A percentile compares a stretch with the other conserved stretches of the same genome.
Conservation (phyloP, 2,329 filamentous ascomycete species). For the Sodiomyces alkalinus region DNA sequence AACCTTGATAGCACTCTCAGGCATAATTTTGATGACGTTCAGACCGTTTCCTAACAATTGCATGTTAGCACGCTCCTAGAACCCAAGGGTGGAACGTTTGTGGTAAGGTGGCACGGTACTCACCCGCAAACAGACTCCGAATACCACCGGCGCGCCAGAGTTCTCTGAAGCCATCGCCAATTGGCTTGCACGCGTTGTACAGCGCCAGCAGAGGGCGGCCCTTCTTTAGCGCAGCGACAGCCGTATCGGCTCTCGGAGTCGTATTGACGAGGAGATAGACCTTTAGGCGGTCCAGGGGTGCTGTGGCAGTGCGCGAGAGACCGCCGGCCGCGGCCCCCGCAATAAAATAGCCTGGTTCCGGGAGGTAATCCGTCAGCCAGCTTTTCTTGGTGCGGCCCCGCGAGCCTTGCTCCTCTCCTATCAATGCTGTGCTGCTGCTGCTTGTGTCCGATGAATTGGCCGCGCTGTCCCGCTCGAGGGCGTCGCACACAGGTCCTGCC, state of each 20-base stretch:
- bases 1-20: slow-evolving; percentile 86
- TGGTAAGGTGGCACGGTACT: slow-evolving; percentile 14
- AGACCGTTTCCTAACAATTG: slow-evolving; percentile 64
- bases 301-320: slow-evolving; percentile 87
- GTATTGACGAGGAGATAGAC: slow-evolving; percentile 95
- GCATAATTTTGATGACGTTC: slow-evolving; percentile 97
- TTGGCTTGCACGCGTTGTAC: slow-evolving; percentile 50
- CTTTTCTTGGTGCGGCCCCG: slow-evolving; percentile 24
- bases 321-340: slow-evolving; percentile 90
- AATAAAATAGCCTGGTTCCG: slow-evolving; percentile 92
- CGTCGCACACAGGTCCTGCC: too few species aligned
- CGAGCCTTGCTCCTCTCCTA: slow-evolving; percentile 4
- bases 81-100: neutral
- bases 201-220: slow-evolving; percentile 51
- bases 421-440: neutral
- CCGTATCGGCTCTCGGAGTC: slow-evolving; percentile 39
- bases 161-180: slow-evolving; percentile 58
- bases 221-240: slow-evolving; percentile 51
- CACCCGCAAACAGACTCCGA: slow-evolving; percentile 84
- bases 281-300: slow-evolving; percentile 90
- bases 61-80: neutral
- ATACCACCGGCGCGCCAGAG: slow-evolving; percentile 78
- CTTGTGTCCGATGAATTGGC: too few species aligned
- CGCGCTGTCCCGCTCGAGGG: too few species aligned
- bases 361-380: slow-evolving; percentile 53